A percentile compares a stretch with the other conserved stretches of the same genome.
These are phyloP conservation scores for Diplogelasinospora grovesii DNA, from an alignment of 495 filamentous ascomycete species.

Conservation along the genomic window DNA sequence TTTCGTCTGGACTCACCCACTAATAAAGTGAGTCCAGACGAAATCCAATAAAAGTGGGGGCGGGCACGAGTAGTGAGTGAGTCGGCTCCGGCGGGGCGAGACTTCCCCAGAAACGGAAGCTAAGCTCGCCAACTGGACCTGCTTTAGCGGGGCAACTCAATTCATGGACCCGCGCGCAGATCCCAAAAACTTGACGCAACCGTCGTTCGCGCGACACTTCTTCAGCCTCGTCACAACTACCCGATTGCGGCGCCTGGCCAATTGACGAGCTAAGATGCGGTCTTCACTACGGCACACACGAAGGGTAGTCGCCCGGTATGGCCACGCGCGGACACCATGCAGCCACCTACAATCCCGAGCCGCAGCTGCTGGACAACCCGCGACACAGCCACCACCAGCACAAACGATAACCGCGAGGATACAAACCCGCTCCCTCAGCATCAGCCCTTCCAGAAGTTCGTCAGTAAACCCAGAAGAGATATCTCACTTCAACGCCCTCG, in stretches of 20 bases:
- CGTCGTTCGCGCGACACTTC: not conserved
- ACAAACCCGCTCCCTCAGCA: constrained; percentile 13
- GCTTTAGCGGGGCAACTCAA: too few relatives aligned
- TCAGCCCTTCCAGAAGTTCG: too few relatives aligned
- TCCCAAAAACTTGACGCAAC: too few relatives aligned
- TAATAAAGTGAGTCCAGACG: too few relatives aligned
- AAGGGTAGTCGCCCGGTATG: constrained; percentile 8
- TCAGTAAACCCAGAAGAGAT: constrained; percentile 82
- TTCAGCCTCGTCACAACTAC: not conserved
- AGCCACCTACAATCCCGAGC: too few relatives aligned
- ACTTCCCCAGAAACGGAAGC: too few relatives aligned
- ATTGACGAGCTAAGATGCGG: constrained; percentile 19
- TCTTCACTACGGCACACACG: constrained; percentile 12
- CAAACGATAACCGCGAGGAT: not conserved
- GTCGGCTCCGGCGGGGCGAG: too few relatives aligned
- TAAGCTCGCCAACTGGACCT: too few relatives aligned
- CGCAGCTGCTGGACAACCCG: not conserved
- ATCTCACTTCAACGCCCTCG: constrained; percentile 88
- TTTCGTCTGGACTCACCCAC: too few relatives aligned
- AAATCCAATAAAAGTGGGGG: too few relatives aligned
- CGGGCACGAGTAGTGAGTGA: too few relatives aligned
- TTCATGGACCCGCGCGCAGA: too few relatives aligned
- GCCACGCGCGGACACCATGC: not conserved
- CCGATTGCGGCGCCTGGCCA: not conserved
- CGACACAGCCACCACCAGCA: not conserved